Evolutionary conservation across 768 basidiomycete genomes (phyloP).

Genomic region (Tulasnella sp.): DNA sequence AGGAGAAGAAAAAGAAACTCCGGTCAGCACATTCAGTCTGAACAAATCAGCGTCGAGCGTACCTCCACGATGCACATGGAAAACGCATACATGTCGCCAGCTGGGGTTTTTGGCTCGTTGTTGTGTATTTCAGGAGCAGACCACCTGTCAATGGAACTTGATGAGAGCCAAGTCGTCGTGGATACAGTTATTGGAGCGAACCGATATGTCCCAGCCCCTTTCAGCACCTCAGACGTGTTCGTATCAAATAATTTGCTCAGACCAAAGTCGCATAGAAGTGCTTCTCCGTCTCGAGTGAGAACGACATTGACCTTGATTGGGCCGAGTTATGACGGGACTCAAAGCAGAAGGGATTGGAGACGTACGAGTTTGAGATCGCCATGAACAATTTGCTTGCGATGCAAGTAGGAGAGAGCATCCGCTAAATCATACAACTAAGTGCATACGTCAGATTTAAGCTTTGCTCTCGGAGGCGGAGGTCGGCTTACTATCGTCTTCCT

Average conservation of each 20-base stretch:
- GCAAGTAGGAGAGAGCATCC: constrained; percentile 27
- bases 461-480: not conserved
- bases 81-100: constrained; percentile 24
- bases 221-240: not conserved
- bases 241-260: constrained; percentile 19
- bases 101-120: constrained; percentile 10
- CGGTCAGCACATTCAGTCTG: not conserved
- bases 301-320: constrained; percentile 22
- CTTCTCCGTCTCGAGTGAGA: not conserved
- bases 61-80: constrained; percentile 31
- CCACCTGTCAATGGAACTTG: not conserved
- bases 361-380: constrained; percentile 30
- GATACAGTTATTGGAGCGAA: not conserved
- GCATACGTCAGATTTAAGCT: not conserved
- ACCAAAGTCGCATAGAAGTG: constrained; percentile 20
- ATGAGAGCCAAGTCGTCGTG: not conserved
- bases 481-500: constrained; percentile 4
- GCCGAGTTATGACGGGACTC: not conserved
- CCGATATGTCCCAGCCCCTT: constrained; percentile 25
- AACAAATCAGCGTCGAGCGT: not conserved
- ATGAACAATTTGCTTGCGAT: constrained; percentile 27
- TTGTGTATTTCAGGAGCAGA: constrained; percentile 19
- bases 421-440: constrained; percentile 28
- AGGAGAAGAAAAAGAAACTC: not conserved
- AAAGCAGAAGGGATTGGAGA: not conserved